Conservation (phyloP, 1,284 basidiomycete genomes). For the Pyrrhoderma lamaoense region DNA sequence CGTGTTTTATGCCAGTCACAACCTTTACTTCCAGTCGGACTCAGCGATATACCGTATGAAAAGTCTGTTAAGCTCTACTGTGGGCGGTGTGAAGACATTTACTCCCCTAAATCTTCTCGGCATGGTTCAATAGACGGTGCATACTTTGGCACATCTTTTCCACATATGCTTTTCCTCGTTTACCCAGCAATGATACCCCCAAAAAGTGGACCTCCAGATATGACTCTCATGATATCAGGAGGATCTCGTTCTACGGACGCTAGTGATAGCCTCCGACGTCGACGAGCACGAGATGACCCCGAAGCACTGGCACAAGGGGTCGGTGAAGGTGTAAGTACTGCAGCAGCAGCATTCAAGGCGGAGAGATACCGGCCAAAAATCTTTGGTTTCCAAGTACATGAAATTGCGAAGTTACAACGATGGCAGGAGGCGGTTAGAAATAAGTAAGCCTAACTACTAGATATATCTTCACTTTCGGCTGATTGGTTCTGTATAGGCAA, state of each 20-base stretch:
- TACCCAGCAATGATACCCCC: slow-evolving; percentile 86
- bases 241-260: slow-evolving; percentile 26
- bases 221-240: slow-evolving; percentile 23
- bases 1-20: slow-evolving; percentile 90
- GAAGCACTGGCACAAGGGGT: slow-evolving; percentile 44
- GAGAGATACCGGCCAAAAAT: slow-evolving; percentile 87
- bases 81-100: slow-evolving; percentile 93
- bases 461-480: not conserved
- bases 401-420: slow-evolving; percentile 84
- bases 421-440: slow-evolving; percentile 91
- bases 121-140: slow-evolving; percentile 95
- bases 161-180: slow-evolving; percentile 91
- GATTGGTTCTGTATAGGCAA: no score
- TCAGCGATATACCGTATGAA: slow-evolving; percentile 90
- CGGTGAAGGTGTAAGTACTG: slow-evolving; percentile 63
- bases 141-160: slow-evolving; percentile 95
- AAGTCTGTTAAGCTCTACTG: slow-evolving; percentile 97
- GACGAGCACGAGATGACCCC: slow-evolving; percentile 44
- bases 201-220: slow-evolving; percentile 63
- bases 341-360: slow-evolving; percentile 76
- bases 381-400: slow-evolving; percentile 91
- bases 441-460: slow-evolving; percentile 60
- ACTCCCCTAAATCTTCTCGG: slow-evolving; percentile 89
- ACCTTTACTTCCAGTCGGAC: slow-evolving; percentile 89
- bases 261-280: slow-evolving; percentile 33